These are phyloP conservation scores for Colletotrichum plurivorum DNA, from an alignment of 2,329 filamentous ascomycete genomes.

Conservation along the genomic window DNA sequence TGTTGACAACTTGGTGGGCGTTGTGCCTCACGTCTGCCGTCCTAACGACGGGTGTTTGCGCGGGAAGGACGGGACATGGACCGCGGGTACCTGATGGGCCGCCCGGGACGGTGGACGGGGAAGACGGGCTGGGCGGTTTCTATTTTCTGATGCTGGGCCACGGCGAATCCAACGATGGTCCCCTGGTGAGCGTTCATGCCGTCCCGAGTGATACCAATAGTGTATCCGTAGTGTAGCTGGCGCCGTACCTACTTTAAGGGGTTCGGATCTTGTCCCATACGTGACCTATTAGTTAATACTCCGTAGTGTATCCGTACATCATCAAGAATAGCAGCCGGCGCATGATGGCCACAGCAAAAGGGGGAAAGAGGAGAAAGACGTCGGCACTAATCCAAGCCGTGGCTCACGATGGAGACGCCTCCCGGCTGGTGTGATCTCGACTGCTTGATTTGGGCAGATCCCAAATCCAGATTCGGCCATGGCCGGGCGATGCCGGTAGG, in stretches of 20 bases:
- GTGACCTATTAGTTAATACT: too few species aligned
- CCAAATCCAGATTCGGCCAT: conserved; percentile 2
- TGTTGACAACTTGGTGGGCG: neutral
- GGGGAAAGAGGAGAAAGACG: too few species aligned
- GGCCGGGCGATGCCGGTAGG: conserved; percentile 10
- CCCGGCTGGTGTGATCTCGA: neutral
- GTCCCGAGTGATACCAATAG: neutral
- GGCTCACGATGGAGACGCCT: conserved; percentile 1
- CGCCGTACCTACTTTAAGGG: too few species aligned
- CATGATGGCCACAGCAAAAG: neutral
- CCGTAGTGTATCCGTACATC: too few species aligned
- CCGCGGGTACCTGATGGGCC: conserved; percentile 30
- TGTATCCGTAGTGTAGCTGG: too few species aligned
- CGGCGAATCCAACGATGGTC: neutral
- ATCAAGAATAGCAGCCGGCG: too few species aligned
- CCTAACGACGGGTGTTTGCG: conserved; percentile 16
- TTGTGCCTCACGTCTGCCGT: conserved; percentile 4
- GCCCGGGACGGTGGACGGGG: neutral
- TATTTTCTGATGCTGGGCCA: conserved; percentile 9
- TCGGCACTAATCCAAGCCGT: too few species aligned
- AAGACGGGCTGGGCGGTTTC: conserved; percentile 10
- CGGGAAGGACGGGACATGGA: conserved; percentile 10
- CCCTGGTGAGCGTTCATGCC: too few species aligned
- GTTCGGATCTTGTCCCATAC: too few species aligned
- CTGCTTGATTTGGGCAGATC: conserved; percentile 12